Conservation (phyloP, 1,139 yeast species). For the Diutina ranongensis region DNA sequence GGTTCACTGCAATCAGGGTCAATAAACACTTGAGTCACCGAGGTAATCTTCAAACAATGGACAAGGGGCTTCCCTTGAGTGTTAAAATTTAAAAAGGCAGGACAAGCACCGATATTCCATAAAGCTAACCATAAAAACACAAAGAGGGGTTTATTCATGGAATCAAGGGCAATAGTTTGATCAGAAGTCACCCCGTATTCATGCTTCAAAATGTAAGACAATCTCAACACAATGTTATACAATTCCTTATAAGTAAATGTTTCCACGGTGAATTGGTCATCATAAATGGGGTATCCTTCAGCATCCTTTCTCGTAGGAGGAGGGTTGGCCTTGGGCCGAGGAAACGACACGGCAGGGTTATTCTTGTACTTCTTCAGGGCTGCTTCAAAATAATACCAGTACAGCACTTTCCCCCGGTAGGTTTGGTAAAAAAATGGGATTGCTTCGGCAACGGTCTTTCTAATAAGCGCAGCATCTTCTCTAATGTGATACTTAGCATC, state of each 20-base stretch:
- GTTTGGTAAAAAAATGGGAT: slow-evolving; percentile 34
- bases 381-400: slow-evolving; percentile 55
- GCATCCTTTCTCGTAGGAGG: slow-evolving; percentile 13
- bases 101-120: slow-evolving; percentile 88
- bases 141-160: slow-evolving; percentile 76
- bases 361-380: slow-evolving; percentile 40
- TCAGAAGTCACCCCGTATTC: slow-evolving; percentile 56
- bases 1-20: slow-evolving; percentile 60
- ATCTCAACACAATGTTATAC: slow-evolving; percentile 50
- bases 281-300: slow-evolving; percentile 29
- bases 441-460: slow-evolving; percentile 21
- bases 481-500: slow-evolving; percentile 41
- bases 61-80: slow-evolving; percentile 61
- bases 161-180: slow-evolving; percentile 67
- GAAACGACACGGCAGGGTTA: slow-evolving; percentile 47
- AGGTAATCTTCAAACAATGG: slow-evolving; percentile 68
- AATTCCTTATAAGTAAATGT: slow-evolving; percentile 57
- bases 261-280: slow-evolving; percentile 49
- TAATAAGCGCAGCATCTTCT: slow-evolving; percentile 42
- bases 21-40: slow-evolving; percentile 54
- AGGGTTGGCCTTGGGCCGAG: slow-evolving; percentile 36
- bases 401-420: slow-evolving; percentile 40
- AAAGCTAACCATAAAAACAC: slow-evolving; percentile 72
- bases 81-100: slow-evolving; percentile 81
- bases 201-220: slow-evolving; percentile 52